Evolutionary conservation across 306 rosid species (phyloP), one percentile per base, ranked within the genome.

Genomic region (Cucurbita argyrosperma): DNA sequence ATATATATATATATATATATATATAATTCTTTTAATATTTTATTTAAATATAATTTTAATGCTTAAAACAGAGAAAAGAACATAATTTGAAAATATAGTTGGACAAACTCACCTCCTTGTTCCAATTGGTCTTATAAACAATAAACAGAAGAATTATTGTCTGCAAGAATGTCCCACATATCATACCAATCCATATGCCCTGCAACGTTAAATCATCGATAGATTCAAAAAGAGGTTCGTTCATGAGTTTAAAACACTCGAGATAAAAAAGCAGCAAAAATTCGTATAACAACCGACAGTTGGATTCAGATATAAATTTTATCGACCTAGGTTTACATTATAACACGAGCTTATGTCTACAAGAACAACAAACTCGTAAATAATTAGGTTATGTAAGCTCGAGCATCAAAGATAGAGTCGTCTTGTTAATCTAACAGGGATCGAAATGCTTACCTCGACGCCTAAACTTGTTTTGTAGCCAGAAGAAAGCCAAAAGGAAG

Each of bases 141-240:
- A 94, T 85, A 43, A 52, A 72, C 74, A 89, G 7, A 71, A 91
- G 89, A 64, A 94, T 88, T 53, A 82, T 6, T 11, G 99, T 94
- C 79, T 94, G 97, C 77, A 94, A 84, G 54, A 80, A 49, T 57
- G 99, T 94, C 62, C 99, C 99, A 47, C 82, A 79, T 23, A 94
- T 89, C 99, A 94, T 94, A 70, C 99, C 99, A 67, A 82, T 42
- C 99, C 99, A 94, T 78, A 94, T 85, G 50, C 97, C 99, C 99
- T 94, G 62, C 76, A 86, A 30, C 2, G 35, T 30, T 30, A 30
- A 30, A 30, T 30, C 30, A 26, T 26, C 30, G 30, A 1, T 26
- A 26, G 45, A 43, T 0, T 8, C 11, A 43, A 43, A 43, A 43
- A 2, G 10, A 43, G 1, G 8, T 43, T 1, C 2, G 8, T 43